Base-by-base conservation (phyloP, 148 eudicot genomes). In the Simmondsia chinensis region DNA sequence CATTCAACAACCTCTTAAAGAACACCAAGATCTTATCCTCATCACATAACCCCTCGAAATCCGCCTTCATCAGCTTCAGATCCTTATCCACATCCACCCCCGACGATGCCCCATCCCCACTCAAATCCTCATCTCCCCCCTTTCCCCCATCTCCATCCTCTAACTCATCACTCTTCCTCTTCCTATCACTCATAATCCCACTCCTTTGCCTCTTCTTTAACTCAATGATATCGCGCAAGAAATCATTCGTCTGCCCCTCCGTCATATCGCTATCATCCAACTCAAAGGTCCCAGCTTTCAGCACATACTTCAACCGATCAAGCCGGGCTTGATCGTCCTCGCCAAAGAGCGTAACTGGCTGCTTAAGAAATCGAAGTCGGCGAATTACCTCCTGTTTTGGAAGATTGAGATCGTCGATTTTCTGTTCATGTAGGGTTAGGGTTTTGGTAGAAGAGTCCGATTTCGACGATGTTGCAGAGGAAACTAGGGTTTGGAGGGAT, bases 11-110 rank as follows among this genome's bases (percentile, higher is more conserved):
- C 73, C 65, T 79, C 76, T 89, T 89, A 38, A 84, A 89, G 37
- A 89, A 89, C 32, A 89, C 97, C 66, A 89, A 57, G 48, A 89
- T 89, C 78, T 81, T 89, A 65, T 89, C 95, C 69, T 89, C 97
- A 37, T 77, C 87, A 45, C 84, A 73, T 70, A 89, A 52, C 20
- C 84, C 95, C 44, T 72, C 82, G 12, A 83, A 89, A 18, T 78
- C 74, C 1, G 80, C 46, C 62, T 79, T 89, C 97, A 89, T 81
- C 21, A 81, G 59, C 60, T 84, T 84, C 59, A 81, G 18, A 75
- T 89, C 97, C 74, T 81, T 75, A 44, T 88, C 97, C 9, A 75
- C 64, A 36, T 88, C 97, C 29, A 66, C 61, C 16, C 73, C 94
- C 7, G 80, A 71, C 1, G 79, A 81, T 0, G 48, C 74, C 29